Base-by-base conservation (phyloP, 495 filamentous ascomycete species). In the Hypoxylon fuscum region DNA sequence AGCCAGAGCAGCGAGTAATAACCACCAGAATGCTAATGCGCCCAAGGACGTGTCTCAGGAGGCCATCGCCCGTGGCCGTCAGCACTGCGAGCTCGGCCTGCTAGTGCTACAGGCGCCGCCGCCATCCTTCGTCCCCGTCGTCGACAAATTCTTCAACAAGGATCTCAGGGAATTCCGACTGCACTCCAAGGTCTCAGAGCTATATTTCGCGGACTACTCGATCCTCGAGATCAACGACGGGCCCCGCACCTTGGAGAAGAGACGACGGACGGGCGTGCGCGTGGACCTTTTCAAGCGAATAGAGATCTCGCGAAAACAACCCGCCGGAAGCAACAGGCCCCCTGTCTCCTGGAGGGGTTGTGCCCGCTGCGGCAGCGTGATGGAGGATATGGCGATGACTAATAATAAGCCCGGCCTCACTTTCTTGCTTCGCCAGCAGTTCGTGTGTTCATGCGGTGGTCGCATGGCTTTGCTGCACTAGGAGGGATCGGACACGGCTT, bases 301-400 rank as follows among this genome's bases (percentile, higher is more conserved):
- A 23, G 64, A 58, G 15, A 62, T 72, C 23, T 51, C 21, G 34
- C 37, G 32, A 49, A 54, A 37, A 38, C 35, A 54, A 44, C 59
- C 57, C 23, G 22, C 41, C 25, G 50, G 40, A 31, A 49, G 60
- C 11, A 53, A 41, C 21, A 64, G 52, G n/a, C 10, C 44, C 35
- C 57, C 49, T 27, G 59, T 67, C 14, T 64, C 72, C 32, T 85
- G 82, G 77, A 78, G 86, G 49, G 70, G 77, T 32, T 91, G 88
- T 62, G 79, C 81, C 14, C 73, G 87, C 46, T 91, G 88, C 67
- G 81, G 78, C 1, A 77, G 79, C 18, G 78, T 87, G 14, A 88
- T 86, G 84, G 88, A 88, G 71, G 88, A 90, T 70, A 57, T 72
- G 14, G n/a, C 60, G 8, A 55, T 84, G 10, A 55, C 64, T 25